phyloP scores from a whole-genome alignment of 164 flowering plant genomes.

The Cinnamomum micranthum region DNA sequence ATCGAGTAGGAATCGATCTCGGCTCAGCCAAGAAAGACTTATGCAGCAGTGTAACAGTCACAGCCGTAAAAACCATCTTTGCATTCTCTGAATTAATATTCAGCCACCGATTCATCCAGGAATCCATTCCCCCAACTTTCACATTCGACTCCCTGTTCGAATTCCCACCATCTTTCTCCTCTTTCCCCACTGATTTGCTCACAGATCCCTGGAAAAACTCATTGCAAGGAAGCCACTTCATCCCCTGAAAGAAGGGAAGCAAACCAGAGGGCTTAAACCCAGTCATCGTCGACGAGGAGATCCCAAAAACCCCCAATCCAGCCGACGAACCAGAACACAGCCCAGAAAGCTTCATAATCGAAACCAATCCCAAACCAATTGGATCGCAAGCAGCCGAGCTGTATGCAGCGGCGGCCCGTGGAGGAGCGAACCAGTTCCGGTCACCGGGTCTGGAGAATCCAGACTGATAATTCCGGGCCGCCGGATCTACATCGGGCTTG shows the following conservation, averaged over 20 bases:
- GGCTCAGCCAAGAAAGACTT: constrained; percentile 81
- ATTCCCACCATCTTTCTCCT: constrained; percentile 20
- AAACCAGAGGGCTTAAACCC: constrained; percentile 45
- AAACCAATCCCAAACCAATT: constrained; percentile 25
- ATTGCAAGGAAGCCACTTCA: constrained; percentile 58
- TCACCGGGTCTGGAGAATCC: constrained; percentile 7
- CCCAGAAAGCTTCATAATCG: constrained; percentile 36
- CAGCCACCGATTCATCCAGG: constrained; percentile 45
- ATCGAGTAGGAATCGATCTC: constrained; percentile 74
- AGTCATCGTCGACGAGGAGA: constrained; percentile 25
- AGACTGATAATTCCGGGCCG: constrained; percentile 16
- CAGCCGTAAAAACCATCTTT: constrained; percentile 72
- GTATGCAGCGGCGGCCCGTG: neutral
- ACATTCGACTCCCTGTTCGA: neutral
- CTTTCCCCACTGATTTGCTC: constrained; percentile 26
- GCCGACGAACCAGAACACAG: constrained; percentile 15
- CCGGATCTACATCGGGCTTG: constrained; percentile 27
- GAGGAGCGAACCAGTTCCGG: neutral
- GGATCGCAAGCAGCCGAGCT: constrained; percentile 3
- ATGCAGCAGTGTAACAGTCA: constrained; percentile 65
- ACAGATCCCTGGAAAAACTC: constrained; percentile 27
- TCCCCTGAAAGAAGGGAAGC: constrained; percentile 46
- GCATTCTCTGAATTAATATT: constrained; percentile 55
- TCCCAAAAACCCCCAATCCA: constrained; percentile 26
- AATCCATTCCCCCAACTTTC: constrained; percentile 18